Percentiles rank a stretch among this genome's conserved stretches.
phyloP scores from a whole-genome alignment of 495 filamentous ascomycete genomes.

The Aspergillus taichungensis region DNA sequence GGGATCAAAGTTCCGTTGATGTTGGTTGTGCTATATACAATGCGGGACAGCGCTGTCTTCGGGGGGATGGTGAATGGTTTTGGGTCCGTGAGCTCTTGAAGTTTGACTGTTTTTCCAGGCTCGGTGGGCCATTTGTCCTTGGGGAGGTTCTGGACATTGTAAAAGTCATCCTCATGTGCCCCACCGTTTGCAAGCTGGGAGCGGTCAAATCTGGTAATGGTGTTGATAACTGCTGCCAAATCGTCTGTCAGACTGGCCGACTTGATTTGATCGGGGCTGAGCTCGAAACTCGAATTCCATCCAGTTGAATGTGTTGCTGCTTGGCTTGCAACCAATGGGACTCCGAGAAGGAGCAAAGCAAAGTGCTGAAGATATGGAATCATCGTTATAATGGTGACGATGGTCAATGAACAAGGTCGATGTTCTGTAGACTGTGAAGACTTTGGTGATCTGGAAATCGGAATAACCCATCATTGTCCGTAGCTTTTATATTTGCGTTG shows the following conservation, averaged over 20 bases:
- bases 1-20: conserved; percentile 39
- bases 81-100: conserved; percentile 26
- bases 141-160: conserved; percentile 9
- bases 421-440: neutral
- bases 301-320: conserved; percentile 9
- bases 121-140: conserved; percentile 10
- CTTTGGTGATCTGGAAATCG: neutral
- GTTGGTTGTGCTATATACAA: conserved; percentile 39
- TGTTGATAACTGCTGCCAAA: conserved; percentile 15
- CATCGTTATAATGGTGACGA: neutral
- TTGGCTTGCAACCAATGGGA: conserved; percentile 1
- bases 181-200: conserved; percentile 29
- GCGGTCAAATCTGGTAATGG: conserved; percentile 23
- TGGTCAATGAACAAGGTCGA: neutral
- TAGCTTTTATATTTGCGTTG: neutral
- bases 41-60: conserved; percentile 33
- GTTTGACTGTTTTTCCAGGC: conserved; percentile 25
- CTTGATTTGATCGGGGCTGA: conserved; percentile 20
- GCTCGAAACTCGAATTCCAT: conserved; percentile 30
- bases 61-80: conserved; percentile 26
- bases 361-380: conserved; percentile 1
- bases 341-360: neutral
- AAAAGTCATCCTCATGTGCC: conserved; percentile 17
- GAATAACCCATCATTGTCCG: neutral
- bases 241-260: conserved; percentile 15